These are phyloP conservation scores for Dictyostelium capitatum DNA, from an alignment of 78 protist species.

Conservation along the genomic window DNA sequence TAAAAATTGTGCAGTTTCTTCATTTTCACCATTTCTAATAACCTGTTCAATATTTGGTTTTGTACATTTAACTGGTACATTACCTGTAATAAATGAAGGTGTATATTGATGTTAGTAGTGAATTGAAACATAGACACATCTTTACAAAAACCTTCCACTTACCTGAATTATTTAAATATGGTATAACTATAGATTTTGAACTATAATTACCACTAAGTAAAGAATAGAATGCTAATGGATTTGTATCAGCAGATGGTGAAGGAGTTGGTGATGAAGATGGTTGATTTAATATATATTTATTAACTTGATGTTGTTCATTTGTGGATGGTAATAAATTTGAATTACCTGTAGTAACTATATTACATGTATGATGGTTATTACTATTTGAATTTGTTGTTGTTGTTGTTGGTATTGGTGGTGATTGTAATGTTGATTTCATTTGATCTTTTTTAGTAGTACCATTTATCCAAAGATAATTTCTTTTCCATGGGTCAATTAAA, in stretches of 20 bases:
- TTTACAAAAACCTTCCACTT: not conserved
- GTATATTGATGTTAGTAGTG: not conserved
- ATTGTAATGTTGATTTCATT: not conserved
- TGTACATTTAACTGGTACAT: slow-evolving; percentile 64
- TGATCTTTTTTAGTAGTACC: not conserved
- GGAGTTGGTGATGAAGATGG: not conserved
- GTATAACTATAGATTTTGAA: slow-evolving; percentile 24
- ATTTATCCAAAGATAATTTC: slow-evolving; percentile 42
- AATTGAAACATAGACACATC: no score
- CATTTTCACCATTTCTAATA: not conserved
- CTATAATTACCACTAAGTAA: slow-evolving; percentile 10
- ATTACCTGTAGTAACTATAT: no score
- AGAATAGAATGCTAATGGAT: slow-evolving; percentile 43
- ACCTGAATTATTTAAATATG: slow-evolving; percentile 7
- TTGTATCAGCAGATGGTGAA: not conserved
- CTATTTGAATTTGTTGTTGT: not conserved
- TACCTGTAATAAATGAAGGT: not conserved
- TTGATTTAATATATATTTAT: not conserved
- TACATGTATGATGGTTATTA: no score
- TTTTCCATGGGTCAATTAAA: slow-evolving; percentile 22
- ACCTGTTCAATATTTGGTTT: slow-evolving; percentile 50
- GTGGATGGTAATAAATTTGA: not conserved
- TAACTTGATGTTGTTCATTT: not conserved
- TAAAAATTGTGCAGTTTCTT: slow-evolving; percentile 18
- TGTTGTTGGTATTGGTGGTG: slow-evolving; percentile 12